phyloP scores from a whole-genome alignment of 2,329 filamentous ascomycete species.

The Drechmeria coniospora region DNA sequence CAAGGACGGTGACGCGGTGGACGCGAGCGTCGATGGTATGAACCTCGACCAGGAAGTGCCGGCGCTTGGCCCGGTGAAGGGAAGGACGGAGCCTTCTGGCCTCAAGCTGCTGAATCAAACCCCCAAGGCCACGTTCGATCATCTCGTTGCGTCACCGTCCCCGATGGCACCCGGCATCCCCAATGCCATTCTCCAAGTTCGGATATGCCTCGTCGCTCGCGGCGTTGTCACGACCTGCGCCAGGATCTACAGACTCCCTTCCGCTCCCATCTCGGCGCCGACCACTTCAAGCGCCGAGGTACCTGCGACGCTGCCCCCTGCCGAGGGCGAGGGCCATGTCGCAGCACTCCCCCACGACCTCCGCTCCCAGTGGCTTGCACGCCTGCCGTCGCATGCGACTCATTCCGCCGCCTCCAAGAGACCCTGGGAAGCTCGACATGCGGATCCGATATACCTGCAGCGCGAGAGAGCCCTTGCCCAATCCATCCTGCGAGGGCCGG shows the following conservation, averaged over 20 bases:
- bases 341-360: slow-evolving; percentile 30
- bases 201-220: slow-evolving; percentile 50
- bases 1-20: slow-evolving; percentile 6
- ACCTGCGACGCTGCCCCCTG: slow-evolving; percentile 27
- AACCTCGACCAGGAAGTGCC: slow-evolving; percentile 13
- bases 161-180: slow-evolving; percentile 12
- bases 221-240: slow-evolving; percentile 60
- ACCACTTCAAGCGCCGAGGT: slow-evolving; percentile 25
- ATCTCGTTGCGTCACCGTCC: slow-evolving; percentile 9
- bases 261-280: slow-evolving; percentile 8
- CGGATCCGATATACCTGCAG: slow-evolving; percentile 14
- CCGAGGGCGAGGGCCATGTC: slow-evolving; percentile 3
- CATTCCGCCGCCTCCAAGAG: background rate
- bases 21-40: slow-evolving; percentile 16
- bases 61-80: background rate
- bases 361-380: slow-evolving; percentile 56
- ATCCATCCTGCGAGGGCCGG: slow-evolving; percentile 31
- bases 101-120: slow-evolving; percentile 10
- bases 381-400: slow-evolving; percentile 22
- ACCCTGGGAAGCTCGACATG: slow-evolving; percentile 3
- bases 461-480: slow-evolving; percentile 30
- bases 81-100: slow-evolving; percentile 1
- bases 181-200: slow-evolving; percentile 41
- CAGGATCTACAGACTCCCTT: slow-evolving; percentile 71
- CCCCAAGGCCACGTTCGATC: slow-evolving; percentile 15